Evolutionary conservation across 176 grass and related monocot genomes (phyloP).

Genomic region (Dendrocalamus sinicus): DNA sequence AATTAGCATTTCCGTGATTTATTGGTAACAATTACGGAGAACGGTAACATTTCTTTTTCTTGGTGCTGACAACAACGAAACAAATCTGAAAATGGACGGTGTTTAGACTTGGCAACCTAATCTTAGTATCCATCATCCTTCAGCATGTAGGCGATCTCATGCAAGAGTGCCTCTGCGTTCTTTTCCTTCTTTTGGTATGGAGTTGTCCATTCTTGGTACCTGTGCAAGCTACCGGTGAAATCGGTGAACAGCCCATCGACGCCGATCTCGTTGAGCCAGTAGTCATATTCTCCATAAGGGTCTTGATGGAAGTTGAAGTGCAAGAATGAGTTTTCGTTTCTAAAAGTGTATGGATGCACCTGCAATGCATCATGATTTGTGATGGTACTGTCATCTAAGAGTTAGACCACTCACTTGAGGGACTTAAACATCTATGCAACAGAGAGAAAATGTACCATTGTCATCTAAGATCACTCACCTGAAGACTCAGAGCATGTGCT

Average conservation of each 20-base stretch:
- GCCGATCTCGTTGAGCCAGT: slow-evolving; percentile 59
- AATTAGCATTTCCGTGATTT: slow-evolving; percentile 6
- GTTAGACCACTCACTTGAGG: not conserved
- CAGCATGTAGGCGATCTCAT: slow-evolving; percentile 58
- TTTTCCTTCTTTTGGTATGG: slow-evolving; percentile 53
- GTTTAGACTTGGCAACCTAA: not conserved
- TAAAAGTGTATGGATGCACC: slow-evolving; percentile 78
- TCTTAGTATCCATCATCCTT: slow-evolving; percentile 49
- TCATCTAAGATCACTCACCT: slow-evolving; percentile 46
- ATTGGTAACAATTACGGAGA: not conserved
- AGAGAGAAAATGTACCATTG: not conserved
- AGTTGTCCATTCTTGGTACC: slow-evolving; percentile 62
- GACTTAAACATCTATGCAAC: not conserved
- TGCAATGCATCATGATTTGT: slow-evolving; percentile 39
- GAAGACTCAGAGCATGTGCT: slow-evolving; percentile 76
- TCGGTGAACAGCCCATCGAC: slow-evolving; percentile 76
- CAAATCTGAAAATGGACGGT: not conserved
- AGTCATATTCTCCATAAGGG: slow-evolving; percentile 69
- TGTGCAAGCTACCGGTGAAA: slow-evolving; percentile 72
- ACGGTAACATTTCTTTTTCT: not conserved
- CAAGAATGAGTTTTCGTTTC: slow-evolving; percentile 64
- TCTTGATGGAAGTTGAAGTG: slow-evolving; percentile 83
- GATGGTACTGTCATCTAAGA: not conserved
- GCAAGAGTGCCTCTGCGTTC: slow-evolving; percentile 45
- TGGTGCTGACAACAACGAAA: not conserved